These are phyloP conservation scores for Stellera chamaejasme DNA, from an alignment of 345 rosid genomes.

Conservation along the genomic window DNA sequence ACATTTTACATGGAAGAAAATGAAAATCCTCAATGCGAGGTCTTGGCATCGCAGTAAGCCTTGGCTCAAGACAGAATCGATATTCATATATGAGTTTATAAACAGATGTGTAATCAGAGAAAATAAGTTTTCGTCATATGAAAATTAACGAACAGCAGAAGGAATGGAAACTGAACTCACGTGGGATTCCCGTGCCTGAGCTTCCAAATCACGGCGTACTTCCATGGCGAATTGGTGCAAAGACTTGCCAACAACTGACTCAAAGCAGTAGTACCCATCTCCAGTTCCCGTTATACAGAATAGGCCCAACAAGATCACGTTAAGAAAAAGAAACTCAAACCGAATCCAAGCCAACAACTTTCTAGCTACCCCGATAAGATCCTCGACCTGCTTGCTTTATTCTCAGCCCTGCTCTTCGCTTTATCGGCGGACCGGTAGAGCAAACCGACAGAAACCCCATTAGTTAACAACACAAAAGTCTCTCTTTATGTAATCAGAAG, in stretches of 20 bases:
- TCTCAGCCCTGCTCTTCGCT: conserved; percentile 41
- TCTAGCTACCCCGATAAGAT: conserved; percentile 53
- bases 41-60: no score
- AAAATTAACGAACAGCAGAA: not conserved
- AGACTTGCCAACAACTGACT: conserved; percentile 39
- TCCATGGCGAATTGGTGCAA: conserved; percentile 41
- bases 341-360: conserved; percentile 3
- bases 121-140: not conserved
- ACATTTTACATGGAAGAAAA: no score
- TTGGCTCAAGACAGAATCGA: no score
- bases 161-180: conserved; percentile 25
- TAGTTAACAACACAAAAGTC: not conserved
- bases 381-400: conserved; percentile 56
- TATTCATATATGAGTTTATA: no score
- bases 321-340: conserved; percentile 13
- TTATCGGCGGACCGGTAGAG: conserved; percentile 39
- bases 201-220: conserved; percentile 59
- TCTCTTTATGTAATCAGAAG: not conserved
- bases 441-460: conserved; percentile 31
- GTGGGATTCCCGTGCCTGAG: conserved; percentile 28
- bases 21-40: no score
- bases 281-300: conserved; percentile 2
- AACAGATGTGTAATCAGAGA: no score
- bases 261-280: conserved; percentile 40
- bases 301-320: conserved; percentile 12